phyloP scores from a whole-genome alignment of 2,329 filamentous ascomycete species.

The Chalaropsis ovoidea region DNA sequence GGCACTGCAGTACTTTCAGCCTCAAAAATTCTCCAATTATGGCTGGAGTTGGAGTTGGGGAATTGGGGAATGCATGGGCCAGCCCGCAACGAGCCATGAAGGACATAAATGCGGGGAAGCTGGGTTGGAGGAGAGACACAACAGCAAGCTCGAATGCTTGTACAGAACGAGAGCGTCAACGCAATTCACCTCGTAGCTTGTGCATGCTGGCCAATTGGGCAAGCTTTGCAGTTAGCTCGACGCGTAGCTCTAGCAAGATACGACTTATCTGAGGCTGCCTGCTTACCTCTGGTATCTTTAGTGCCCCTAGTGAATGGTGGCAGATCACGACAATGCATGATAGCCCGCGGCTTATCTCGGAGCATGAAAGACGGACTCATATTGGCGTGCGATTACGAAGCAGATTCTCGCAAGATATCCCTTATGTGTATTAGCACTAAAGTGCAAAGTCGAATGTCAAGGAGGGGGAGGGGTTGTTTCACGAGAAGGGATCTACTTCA shows the following conservation, averaged over 20 bases:
- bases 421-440: neutral
- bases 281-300: no score
- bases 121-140: neutral
- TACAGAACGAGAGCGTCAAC: no score
- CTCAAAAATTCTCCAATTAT: neutral
- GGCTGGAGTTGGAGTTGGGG: neutral
- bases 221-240: no score
- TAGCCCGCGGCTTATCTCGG: no score
- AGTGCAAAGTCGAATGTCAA: neutral
- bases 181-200: no score
- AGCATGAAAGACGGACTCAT: neutral
- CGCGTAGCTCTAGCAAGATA: neutral
- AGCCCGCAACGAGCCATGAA: neutral
- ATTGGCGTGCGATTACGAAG: neutral
- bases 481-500: conserved; percentile 10
- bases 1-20: neutral
- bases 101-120: neutral
- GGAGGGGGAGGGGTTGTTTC: conserved; percentile 1
- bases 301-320: no score
- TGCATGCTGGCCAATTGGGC: no score
- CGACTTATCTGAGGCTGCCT: neutral
- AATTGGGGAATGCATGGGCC: neutral
- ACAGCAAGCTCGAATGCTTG: neutral
- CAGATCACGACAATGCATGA: no score
- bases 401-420: neutral